Conservation (phyloP, 2,329 filamentous ascomycete species). For the Cytospora mali region DNA sequence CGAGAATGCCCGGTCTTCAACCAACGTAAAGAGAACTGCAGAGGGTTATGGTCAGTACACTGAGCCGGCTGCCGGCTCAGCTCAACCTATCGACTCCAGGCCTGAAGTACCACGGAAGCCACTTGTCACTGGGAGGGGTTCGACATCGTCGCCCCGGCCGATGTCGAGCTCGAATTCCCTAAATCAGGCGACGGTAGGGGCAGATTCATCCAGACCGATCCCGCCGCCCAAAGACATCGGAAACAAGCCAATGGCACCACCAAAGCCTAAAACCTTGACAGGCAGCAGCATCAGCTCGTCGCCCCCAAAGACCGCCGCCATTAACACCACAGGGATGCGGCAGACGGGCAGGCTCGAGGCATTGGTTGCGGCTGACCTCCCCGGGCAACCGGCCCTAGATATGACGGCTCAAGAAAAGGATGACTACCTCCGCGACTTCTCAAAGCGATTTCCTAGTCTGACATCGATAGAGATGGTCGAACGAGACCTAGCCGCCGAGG, state of each 20-base stretch:
- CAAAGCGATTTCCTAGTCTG: slow-evolving; percentile 83
- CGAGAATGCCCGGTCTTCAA: slow-evolving; percentile 68
- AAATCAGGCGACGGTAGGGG: slow-evolving; percentile 11
- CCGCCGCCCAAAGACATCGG: slow-evolving; percentile 33
- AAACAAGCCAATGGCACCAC: slow-evolving; percentile 56
- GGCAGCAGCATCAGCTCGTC: slow-evolving; percentile 40
- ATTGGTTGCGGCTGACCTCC: slow-evolving; percentile 49
- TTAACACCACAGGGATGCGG: slow-evolving; percentile 34
- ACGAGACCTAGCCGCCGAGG: slow-evolving; percentile 55
- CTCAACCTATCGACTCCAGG: slow-evolving; percentile 42
- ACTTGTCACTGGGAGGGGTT: slow-evolving; percentile 37
- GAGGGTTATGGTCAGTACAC: slow-evolving; percentile 91
- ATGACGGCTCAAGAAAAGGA: slow-evolving; percentile 62
- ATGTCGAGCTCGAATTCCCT: slow-evolving; percentile 19
- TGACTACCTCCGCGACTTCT: slow-evolving; percentile 72
- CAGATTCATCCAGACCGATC: slow-evolving; percentile 31
- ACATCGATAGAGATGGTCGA: slow-evolving; percentile 88
- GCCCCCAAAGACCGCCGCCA: slow-evolving; percentile 46
- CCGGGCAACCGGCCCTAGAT: slow-evolving; percentile 52
- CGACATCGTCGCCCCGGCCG: slow-evolving; percentile 34
- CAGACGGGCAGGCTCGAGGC: slow-evolving; percentile 38
- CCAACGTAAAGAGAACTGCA: slow-evolving; percentile 68
- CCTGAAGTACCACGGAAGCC: slow-evolving; percentile 58
- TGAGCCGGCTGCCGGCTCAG: slow-evolving; percentile 49
- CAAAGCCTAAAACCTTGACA: slow-evolving; percentile 66